These are phyloP conservation scores for Acanthamoeba culbertsoni DNA, from an alignment of 208 protist species.

Conservation along the genomic window DNA sequence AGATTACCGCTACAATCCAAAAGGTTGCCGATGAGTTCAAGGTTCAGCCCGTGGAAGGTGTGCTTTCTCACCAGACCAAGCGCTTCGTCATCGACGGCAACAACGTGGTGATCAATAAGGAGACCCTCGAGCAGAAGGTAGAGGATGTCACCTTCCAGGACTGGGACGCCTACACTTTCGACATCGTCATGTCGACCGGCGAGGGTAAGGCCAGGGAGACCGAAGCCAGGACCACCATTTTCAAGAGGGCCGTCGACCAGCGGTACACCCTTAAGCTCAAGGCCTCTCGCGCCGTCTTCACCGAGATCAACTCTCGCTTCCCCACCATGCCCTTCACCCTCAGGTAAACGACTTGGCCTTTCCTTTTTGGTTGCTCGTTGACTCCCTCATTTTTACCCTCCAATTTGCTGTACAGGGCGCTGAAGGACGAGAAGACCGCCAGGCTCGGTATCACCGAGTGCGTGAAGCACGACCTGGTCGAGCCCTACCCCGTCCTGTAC, in stretches of 20 bases:
- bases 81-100: constrained; percentile 97
- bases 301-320: constrained; percentile 94
- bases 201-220: constrained; percentile 89
- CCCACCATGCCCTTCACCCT: constrained; percentile 95
- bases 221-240: constrained; percentile 90
- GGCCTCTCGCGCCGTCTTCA: constrained; percentile 92
- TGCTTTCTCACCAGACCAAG: constrained; percentile 98
- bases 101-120: constrained; percentile 92
- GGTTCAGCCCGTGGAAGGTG: constrained; percentile 94
- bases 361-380: too few relatives aligned
- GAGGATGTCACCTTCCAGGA: constrained; percentile 86
- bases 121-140: constrained; percentile 91
- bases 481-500: constrained; percentile 95
- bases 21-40: constrained; percentile 93
- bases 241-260: constrained; percentile 93
- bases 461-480: constrained; percentile 93
- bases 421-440: constrained; percentile 92
- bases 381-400: neutral
- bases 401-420: neutral
- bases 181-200: constrained; percentile 85
- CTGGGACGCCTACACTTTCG: constrained; percentile 71
- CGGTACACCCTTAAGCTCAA: constrained; percentile 98
- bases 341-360: constrained; percentile 79
- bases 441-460: constrained; percentile 95
- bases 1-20: constrained; percentile 94